Base-by-base conservation (phyloP, 2,329 filamentous ascomycete species). In the Cytospora paraplurivora region DNA sequence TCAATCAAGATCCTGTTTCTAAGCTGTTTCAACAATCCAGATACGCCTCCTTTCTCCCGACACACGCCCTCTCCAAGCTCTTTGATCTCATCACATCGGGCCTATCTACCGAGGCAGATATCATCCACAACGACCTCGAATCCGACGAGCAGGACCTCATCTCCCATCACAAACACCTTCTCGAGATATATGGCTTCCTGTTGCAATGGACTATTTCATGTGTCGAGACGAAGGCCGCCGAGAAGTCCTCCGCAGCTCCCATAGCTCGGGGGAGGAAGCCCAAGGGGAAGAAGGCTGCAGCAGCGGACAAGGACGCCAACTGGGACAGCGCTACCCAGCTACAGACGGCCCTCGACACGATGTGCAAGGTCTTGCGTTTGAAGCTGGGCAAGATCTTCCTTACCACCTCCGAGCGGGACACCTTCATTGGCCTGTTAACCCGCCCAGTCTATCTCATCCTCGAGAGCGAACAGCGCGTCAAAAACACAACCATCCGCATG, bases 361-460 rank as follows among this genome's bases (percentile, higher is more conserved):
- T 99, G 92, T 94, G 92, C 79, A 97, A 96, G 75, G 93, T 97
- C 56, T 82, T 99, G 76, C 96, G 93, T 76, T 79, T 97, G 73
- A 97, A 97, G 78, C 82, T 99, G 56, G 87, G 90, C 69, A 93
- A 92, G 73, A 94, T 99, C 66, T 99, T 99, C 73, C 78, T 98
- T 66, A 99, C 95, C 0, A 99, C 95, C 0, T 96, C 94, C 55
- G 95, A 99, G 77, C 86, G 94, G 66, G 95, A 99, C 73, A 97
- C 93, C 0, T 97, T 99, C 71, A 90, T 99, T 66, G 88, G 91
- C 60, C 82, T 99, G 0, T 90, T 99, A 69, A 98, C 95, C 0
- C 85, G 95, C 47, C 93, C 95, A 1, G 91, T 97, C 12, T 99
- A 98, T 76, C 86, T 97, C 76, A 85, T 99, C 32, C 82, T 99